A percentile compares a stretch with the other conserved stretches of the same genome.
These are phyloP conservation scores for Protomyces lactucae-debilis DNA, from an alignment of 1,139 yeast species.

Conservation along the genomic window DNA sequence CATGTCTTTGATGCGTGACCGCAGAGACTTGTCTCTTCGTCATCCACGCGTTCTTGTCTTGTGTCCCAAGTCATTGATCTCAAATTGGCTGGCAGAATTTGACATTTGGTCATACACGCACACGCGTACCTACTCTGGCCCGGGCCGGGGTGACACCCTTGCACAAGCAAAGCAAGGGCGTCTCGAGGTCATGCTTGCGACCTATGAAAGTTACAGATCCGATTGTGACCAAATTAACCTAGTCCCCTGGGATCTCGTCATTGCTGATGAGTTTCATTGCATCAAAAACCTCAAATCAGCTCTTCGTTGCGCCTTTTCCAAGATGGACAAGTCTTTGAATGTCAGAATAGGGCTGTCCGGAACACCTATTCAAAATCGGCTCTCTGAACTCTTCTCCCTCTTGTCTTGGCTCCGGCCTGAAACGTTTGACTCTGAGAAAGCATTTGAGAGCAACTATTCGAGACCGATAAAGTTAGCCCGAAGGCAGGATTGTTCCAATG, in stretches of 20 bases:
- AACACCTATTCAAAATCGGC: slow-evolving; percentile 82
- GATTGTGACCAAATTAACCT: slow-evolving; percentile 57
- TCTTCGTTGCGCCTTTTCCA: slow-evolving; percentile 66
- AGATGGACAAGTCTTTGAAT: slow-evolving; percentile 52
- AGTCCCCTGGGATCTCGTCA: slow-evolving; percentile 70
- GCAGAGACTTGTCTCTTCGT: slow-evolving; percentile 55
- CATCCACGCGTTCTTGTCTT: slow-evolving; percentile 66
- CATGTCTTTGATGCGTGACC: slow-evolving; percentile 49
- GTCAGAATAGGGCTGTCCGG: slow-evolving; percentile 76
- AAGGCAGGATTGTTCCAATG: slow-evolving; percentile 69
- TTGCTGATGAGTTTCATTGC: slow-evolving; percentile 80
- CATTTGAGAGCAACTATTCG: slow-evolving; percentile 74
- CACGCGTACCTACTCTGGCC: slow-evolving; percentile 68
- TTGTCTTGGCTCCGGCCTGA: slow-evolving; percentile 88
- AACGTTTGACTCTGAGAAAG: slow-evolving; percentile 70
- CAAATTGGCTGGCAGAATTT: slow-evolving; percentile 86
- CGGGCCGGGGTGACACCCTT: slow-evolving; percentile 59
- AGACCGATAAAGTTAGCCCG: slow-evolving; percentile 83
- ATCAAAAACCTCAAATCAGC: slow-evolving; percentile 73
- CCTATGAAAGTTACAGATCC: slow-evolving; percentile 77
- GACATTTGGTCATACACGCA: slow-evolving; percentile 46
- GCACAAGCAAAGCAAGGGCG: slow-evolving; percentile 48
- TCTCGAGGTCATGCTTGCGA: slow-evolving; percentile 70
- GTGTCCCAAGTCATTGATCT: slow-evolving; percentile 83
- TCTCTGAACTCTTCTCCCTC: slow-evolving; percentile 75